These are phyloP conservation scores for Nicotiana benthamiana DNA, from an alignment of 257 asterid species.

Conservation along the genomic window DNA sequence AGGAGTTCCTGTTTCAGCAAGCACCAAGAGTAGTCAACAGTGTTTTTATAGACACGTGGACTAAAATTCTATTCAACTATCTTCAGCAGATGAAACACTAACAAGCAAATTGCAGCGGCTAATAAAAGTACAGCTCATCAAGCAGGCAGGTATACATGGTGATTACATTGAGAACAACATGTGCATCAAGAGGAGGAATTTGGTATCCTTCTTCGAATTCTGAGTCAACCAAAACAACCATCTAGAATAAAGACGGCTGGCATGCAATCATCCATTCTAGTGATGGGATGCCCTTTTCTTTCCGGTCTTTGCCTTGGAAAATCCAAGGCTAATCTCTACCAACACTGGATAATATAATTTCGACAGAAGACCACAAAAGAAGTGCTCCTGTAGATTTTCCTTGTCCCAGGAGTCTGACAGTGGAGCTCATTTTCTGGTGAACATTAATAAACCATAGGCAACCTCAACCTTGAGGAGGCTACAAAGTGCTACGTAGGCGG, in stretches of 20 bases:
- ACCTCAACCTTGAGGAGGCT: too few relatives aligned
- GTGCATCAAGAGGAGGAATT: not conserved
- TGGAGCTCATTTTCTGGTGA: too few relatives aligned
- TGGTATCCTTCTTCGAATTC: not conserved
- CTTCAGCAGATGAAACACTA: not conserved
- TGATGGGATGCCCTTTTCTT: not conserved
- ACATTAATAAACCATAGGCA: too few relatives aligned
- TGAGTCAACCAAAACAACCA: not conserved
- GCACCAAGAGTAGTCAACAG: not conserved
- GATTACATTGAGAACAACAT: not conserved
- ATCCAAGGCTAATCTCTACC: not conserved
- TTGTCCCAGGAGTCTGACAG: too few relatives aligned
- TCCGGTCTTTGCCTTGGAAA: not conserved
- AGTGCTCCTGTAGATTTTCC: too few relatives aligned
- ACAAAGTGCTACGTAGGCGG: too few relatives aligned
- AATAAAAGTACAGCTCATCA: not conserved
- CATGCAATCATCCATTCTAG: not conserved
- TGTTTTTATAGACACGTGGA: not conserved
- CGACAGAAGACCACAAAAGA: not conserved
- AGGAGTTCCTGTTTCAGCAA: slow-evolving; percentile 59
- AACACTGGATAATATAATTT: not conserved
- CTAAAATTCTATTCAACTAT: not conserved
- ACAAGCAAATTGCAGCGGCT: not conserved
- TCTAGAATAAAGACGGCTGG: not conserved
- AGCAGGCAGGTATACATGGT: not conserved